These are phyloP conservation scores for Ulvella scutata DNA, from an alignment of 139 green algal genomes.

Conservation along the genomic window DNA sequence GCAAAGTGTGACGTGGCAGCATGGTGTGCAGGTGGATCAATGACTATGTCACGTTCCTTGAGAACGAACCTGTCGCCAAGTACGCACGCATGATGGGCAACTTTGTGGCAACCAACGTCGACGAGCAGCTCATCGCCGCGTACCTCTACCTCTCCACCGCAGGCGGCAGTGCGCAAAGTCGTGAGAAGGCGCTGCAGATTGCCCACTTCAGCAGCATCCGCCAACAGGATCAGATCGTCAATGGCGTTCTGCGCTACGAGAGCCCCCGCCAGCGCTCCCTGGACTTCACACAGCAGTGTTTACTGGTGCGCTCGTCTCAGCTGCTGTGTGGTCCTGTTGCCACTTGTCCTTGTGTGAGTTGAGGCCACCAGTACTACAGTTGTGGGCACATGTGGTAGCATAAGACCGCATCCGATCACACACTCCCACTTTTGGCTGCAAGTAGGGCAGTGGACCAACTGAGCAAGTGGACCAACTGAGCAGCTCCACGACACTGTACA, in stretches of 20 bases:
- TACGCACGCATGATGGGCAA: constrained; percentile 2
- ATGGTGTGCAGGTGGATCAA: too few relatives aligned
- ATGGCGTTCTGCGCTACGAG: background rate
- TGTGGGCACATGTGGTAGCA: too few relatives aligned
- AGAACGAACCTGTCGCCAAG: background rate
- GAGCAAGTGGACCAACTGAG: too few relatives aligned
- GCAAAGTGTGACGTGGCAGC: too few relatives aligned
- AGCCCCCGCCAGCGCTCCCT: background rate
- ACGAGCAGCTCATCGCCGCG: background rate
- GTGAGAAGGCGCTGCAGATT: background rate
- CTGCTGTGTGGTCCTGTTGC: too few relatives aligned
- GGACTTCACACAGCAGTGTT: background rate
- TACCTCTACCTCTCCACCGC: background rate
- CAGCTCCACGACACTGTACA: too few relatives aligned
- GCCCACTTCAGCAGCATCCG: background rate
- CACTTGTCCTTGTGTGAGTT: too few relatives aligned
- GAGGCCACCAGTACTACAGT: too few relatives aligned
- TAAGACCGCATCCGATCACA: too few relatives aligned
- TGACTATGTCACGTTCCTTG: background rate
- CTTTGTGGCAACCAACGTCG: constrained; percentile 1
- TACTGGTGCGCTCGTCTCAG: too few relatives aligned
- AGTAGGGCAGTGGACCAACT: too few relatives aligned
- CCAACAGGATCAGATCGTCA: background rate
- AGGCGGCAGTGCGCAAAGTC: background rate
- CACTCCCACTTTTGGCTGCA: too few relatives aligned